These are phyloP conservation scores for Schizopora paradoxa DNA, from an alignment of 1,284 basidiomycete genomes.

Conservation along the genomic window DNA sequence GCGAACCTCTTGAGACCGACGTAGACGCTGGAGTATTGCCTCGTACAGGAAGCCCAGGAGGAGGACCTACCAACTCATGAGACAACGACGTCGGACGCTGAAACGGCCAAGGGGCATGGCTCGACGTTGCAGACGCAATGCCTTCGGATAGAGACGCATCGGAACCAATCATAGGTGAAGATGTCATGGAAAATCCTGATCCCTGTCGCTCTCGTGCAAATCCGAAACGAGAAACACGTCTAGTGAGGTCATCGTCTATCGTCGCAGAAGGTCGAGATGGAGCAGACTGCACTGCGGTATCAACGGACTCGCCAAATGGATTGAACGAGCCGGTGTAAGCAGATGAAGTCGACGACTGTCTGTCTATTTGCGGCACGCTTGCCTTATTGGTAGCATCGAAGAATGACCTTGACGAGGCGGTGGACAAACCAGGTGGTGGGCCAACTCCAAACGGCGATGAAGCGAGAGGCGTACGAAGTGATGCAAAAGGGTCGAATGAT, in stretches of 20 bases:
- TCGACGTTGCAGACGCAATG: conserved; percentile 30
- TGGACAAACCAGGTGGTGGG: conserved; percentile 50
- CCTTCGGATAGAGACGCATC: conserved; percentile 45
- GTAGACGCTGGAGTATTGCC: conserved; percentile 32
- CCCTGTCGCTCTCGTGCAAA: conserved; percentile 73
- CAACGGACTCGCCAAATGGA: conserved; percentile 61
- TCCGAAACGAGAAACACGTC: conserved; percentile 76
- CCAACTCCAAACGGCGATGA: conserved; percentile 19
- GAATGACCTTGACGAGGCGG: conserved; percentile 41
- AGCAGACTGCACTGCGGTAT: conserved; percentile 32
- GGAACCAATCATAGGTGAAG: conserved; percentile 47
- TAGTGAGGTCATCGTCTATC: conserved; percentile 55
- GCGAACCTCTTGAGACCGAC: conserved; percentile 43
- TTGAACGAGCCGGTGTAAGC: conserved; percentile 72
- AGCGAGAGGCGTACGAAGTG: not conserved
- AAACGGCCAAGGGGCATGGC: conserved; percentile 40
- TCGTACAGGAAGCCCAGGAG: conserved; percentile 29
- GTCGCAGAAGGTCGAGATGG: conserved; percentile 29
- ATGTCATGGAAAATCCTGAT: conserved; percentile 55
- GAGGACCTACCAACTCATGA: conserved; percentile 35
- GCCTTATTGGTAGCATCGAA: conserved; percentile 46
- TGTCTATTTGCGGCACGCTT: conserved; percentile 39
- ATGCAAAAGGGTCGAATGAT: conserved; percentile 14
- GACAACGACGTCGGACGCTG: too few species aligned
- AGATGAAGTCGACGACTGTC: conserved; percentile 40